Conservation (phyloP, 202 grass and related monocot species). For the Schoenoplectus tabernaemontani region DNA sequence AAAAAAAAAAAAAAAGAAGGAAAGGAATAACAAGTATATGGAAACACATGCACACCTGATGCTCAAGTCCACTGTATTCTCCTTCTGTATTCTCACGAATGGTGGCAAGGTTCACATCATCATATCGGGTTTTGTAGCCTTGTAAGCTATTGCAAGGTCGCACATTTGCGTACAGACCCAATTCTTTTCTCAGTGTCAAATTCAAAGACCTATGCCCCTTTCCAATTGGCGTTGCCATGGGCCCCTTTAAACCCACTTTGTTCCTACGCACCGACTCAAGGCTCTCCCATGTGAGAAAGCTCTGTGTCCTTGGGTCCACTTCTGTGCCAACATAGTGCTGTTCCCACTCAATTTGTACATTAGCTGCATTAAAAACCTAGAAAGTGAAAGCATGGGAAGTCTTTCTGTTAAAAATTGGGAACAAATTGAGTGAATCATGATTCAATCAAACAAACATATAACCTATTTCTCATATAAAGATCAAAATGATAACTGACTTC, state of each 20-base stretch:
- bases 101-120: conserved; percentile 94
- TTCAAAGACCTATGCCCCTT: conserved; percentile 96
- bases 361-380: conserved; percentile 85
- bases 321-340: conserved; percentile 88
- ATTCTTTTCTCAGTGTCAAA: conserved; percentile 91
- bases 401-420: background rate
- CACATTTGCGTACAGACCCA: conserved; percentile 92
- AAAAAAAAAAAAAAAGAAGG: too few relatives aligned
- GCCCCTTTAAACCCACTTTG: conserved; percentile 94
- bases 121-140: conserved; percentile 94
- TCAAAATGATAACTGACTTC: background rate
- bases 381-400: background rate
- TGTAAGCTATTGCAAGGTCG: conserved; percentile 93
- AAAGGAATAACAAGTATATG: background rate
- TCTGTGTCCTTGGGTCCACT: conserved; percentile 95
- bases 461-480: background rate
- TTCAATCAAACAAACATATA: background rate
- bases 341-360: conserved; percentile 90
- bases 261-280: conserved; percentile 84
- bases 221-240: conserved; percentile 99
- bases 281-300: conserved; percentile 98
- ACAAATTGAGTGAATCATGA: background rate
- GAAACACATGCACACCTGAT: conserved; percentile 50
- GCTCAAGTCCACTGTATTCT: conserved; percentile 98
- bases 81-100: conserved; percentile 99